These are phyloP conservation scores for Yarrowia alimentaria DNA, from an alignment of 805 yeast genomes.

Conservation along the genomic window DNA sequence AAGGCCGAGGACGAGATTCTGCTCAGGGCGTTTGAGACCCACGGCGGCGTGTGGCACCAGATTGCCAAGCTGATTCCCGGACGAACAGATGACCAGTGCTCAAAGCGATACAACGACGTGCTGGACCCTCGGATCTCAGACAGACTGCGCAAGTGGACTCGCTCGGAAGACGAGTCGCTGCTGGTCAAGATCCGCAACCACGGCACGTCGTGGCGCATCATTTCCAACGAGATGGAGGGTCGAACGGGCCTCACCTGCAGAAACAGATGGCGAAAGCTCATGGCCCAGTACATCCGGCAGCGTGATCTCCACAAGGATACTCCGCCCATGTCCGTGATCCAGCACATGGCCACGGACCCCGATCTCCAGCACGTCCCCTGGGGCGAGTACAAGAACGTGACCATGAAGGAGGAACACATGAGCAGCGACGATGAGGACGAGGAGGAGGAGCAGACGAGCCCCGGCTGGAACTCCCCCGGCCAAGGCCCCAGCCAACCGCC, in stretches of 20 bases:
- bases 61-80: conserved; percentile 75
- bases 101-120: conserved; percentile 85
- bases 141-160: conserved; percentile 74
- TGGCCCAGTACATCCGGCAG: conserved; percentile 44
- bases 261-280: conserved; percentile 87
- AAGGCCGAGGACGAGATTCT: conserved; percentile 69
- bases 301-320: conserved; percentile 16
- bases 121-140: conserved; percentile 78
- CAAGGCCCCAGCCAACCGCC: conserved; percentile 15
- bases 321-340: conserved; percentile 17
- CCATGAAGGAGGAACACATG: conserved; percentile 7
- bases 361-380: conserved; percentile 12
- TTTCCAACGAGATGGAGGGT: conserved; percentile 66
- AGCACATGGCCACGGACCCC: conserved; percentile 19
- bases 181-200: conserved; percentile 63
- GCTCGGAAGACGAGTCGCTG: conserved; percentile 69
- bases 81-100: conserved; percentile 92
- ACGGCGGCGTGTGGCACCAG: conserved; percentile 84
- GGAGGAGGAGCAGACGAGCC: conserved; percentile 16
- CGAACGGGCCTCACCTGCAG: conserved; percentile 88
- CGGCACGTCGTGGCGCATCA: conserved; percentile 89
- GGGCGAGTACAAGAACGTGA: conserved; percentile 21
- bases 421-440: conserved; percentile 23
- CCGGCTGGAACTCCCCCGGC: conserved; percentile 6
- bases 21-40: conserved; percentile 58